Evolutionary conservation across 306 rosid genomes (phyloP), one percentile per base, ranked within the genome.

Genomic region (Prunus padus): DNA sequence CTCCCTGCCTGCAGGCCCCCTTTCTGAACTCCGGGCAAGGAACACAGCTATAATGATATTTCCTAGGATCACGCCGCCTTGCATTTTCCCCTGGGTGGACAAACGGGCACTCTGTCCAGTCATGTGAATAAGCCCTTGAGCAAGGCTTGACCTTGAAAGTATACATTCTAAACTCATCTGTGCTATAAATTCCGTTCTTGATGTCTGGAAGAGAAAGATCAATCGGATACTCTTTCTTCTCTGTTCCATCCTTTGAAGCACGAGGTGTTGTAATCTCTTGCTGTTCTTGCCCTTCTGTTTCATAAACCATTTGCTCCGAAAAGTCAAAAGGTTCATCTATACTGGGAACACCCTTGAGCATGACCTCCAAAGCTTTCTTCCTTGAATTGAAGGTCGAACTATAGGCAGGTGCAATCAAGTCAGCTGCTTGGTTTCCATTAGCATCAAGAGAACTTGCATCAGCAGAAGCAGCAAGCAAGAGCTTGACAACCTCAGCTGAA

Each of bases 91-190:
- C 98, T 0, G 96, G 98, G 89, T 93, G 98, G 72, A 87, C 97
- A 72, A 88, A 93, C 2, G 98, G 98, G 49, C 98, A 93, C 88
- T 91, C 97, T 3, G 97, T 93, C 97, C 98, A 93, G 72, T 93
- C 98, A 30, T 93, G 98, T 26, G 98, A 88, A 74, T 93, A 93
- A 68, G 98, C 97, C 82, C 98, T 91, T 54, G 98, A 91, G 76
- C 98, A 93, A 26, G 98, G 97, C 82, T 83, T 91, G 76, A 93
- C 91, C 78, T 93, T 93, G 84, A 91, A 91, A 59, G 86, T 83
- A 66, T 78, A 93, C 98, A 93, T 93, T 77, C 98, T 84, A 73
- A 93, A 93, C 76, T 93, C 98, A 85, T 93, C 96, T 2, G 98
- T 86, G 73, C 98, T 74, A 68, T 89, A 93, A 20, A 93, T 83